phyloP scores from a whole-genome alignment of 1,284 basidiomycete species.

The Ceratobasidium theobromae region DNA sequence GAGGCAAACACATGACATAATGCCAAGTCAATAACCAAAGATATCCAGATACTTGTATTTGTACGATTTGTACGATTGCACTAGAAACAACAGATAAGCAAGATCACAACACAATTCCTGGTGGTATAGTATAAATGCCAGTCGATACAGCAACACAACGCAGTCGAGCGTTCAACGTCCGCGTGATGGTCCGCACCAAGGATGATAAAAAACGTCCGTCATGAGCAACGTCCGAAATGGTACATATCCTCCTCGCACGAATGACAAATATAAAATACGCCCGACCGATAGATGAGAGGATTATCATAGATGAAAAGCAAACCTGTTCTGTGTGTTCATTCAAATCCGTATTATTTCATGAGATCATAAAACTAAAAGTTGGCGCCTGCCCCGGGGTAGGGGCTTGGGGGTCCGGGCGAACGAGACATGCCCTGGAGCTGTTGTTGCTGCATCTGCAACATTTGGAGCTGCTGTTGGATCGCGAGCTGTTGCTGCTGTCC shows the following conservation, averaged over 20 bases:
- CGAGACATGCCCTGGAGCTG: slow-evolving; percentile 3
- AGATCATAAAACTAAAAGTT: not conserved
- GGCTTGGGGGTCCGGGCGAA: slow-evolving; percentile 24
- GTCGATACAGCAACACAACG: slow-evolving; percentile 30
- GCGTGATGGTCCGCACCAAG: slow-evolving; percentile 30
- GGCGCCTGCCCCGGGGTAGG: slow-evolving; percentile 5
- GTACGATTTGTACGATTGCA: not conserved
- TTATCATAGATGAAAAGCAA: slow-evolving; percentile 5
- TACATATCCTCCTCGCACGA: slow-evolving; percentile 23
- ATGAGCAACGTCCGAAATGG: slow-evolving; percentile 19
- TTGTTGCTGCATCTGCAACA: slow-evolving; percentile 30
- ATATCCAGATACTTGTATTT: not conserved
- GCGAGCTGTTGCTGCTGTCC: slow-evolving; percentile 32
- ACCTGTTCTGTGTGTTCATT: not conserved
- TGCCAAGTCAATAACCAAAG: not conserved
- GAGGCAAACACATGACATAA: not conserved
- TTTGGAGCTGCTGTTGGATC: slow-evolving; percentile 28
- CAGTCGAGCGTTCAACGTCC: slow-evolving; percentile 17
- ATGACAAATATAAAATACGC: slow-evolving; percentile 25
- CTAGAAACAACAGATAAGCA: not conserved
- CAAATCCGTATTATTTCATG: not conserved
- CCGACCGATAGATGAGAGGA: not conserved
- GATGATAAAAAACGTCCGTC: slow-evolving; percentile 20
- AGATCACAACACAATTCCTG: not conserved
- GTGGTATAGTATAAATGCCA: slow-evolving; percentile 31